These are phyloP conservation scores for Hypoxylon intermedium DNA, from an alignment of 495 filamentous ascomycete species.

Conservation along the genomic window DNA sequence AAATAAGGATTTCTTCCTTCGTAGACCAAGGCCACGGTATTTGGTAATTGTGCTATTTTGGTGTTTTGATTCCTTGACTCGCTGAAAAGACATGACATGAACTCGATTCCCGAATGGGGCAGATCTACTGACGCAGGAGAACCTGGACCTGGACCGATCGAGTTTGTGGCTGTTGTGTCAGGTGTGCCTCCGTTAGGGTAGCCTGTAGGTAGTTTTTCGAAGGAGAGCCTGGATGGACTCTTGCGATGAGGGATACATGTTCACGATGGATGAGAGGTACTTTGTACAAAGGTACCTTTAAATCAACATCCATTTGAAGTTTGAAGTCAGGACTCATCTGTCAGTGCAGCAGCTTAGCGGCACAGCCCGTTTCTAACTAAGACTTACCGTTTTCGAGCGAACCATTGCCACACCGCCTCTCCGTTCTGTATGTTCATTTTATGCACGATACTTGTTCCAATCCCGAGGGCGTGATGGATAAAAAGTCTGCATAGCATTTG, in stretches of 20 bases:
- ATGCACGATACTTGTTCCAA: background rate
- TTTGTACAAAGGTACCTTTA: no score
- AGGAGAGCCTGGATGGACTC: slow-evolving; percentile 4
- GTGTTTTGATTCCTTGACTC: slow-evolving; percentile 6
- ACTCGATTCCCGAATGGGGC: slow-evolving; percentile 28
- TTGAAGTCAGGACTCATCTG: background rate
- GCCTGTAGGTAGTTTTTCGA: background rate
- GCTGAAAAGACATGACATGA: background rate
- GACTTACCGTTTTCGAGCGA: slow-evolving; percentile 3
- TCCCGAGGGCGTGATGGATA: background rate
- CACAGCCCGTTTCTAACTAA: slow-evolving; percentile 27
- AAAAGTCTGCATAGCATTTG: slow-evolving; percentile 12
- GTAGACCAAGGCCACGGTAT: slow-evolving; percentile 19
- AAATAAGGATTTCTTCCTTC: slow-evolving; percentile 29
- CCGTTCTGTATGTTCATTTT: background rate
- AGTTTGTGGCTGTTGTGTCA: slow-evolving; percentile 29
- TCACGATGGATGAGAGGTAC: no score
- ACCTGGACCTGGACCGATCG: slow-evolving; percentile 19
- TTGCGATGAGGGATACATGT: no score
- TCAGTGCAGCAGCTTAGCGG: slow-evolving; percentile 11
- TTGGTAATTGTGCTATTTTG: slow-evolving; percentile 30
- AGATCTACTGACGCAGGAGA: slow-evolving; percentile 39
- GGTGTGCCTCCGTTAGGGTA: slow-evolving; percentile 5
- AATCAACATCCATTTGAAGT: no score
- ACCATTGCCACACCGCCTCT: slow-evolving; percentile 10